Conservation (phyloP, 768 basidiomycete genomes). For the Lepiota venenata region DNA sequence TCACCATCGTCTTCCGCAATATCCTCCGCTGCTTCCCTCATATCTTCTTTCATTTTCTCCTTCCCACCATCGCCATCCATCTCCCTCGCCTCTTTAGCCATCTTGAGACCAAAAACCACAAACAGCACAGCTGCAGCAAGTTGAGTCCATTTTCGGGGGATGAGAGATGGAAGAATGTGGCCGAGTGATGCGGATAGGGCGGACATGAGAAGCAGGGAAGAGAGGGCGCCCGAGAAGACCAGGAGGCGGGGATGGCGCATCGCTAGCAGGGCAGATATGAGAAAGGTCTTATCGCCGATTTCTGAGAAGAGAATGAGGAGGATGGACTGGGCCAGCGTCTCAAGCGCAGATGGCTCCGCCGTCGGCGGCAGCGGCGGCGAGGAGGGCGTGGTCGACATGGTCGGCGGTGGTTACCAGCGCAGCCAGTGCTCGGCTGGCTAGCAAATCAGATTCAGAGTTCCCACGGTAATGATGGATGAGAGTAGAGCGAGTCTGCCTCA, state of each 20-base stretch:
- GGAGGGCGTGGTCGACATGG: conserved; percentile 7
- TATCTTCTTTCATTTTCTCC: conserved; percentile 88
- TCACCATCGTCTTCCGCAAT: conserved; percentile 73
- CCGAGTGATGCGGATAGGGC: conserved; percentile 93
- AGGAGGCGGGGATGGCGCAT: conserved; percentile 86
- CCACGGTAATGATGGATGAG: too few relatives aligned
- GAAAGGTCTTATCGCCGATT: conserved; percentile 96
- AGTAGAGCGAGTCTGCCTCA: too few relatives aligned
- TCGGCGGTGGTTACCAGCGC: not conserved
- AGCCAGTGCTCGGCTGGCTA: not conserved
- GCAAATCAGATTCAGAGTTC: not conserved
- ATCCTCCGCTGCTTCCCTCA: conserved; percentile 95
- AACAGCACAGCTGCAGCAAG: conserved; percentile 78
- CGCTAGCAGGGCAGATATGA: conserved; percentile 80
- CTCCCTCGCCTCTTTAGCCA: conserved; percentile 79
- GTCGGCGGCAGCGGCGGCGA: conserved; percentile 1
- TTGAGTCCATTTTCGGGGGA: conserved; percentile 70
- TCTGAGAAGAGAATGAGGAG: conserved; percentile 90
- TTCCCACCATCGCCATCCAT: conserved; percentile 65
- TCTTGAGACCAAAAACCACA: conserved; percentile 85
- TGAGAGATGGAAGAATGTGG: conserved; percentile 79
- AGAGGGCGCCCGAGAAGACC: conserved; percentile 88
- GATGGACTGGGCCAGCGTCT: conserved; percentile 77
- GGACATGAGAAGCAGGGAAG: conserved; percentile 89
- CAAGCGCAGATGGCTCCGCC: not conserved